These are phyloP conservation scores for Sugiyamaella xylanicola DNA, from an alignment of 1,139 yeast genomes.

Conservation along the genomic window DNA sequence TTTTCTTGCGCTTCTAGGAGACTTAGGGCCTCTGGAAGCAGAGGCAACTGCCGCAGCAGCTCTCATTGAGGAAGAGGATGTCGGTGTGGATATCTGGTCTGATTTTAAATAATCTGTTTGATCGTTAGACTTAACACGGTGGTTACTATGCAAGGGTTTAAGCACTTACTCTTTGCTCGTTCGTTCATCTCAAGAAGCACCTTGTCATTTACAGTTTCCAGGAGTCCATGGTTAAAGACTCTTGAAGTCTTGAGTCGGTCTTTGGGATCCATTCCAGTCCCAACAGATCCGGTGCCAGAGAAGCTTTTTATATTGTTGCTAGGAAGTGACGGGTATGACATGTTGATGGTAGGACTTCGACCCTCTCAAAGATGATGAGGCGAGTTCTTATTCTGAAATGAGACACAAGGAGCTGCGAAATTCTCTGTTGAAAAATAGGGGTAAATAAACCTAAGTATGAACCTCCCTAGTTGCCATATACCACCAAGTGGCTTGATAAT, in stretches of 20 bases:
- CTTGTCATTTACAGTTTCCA: slow-evolving; percentile 42
- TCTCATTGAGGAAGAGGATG: slow-evolving; percentile 12
- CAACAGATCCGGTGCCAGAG: neutral
- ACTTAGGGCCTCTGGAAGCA: slow-evolving; percentile 23
- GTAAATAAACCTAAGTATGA: neutral
- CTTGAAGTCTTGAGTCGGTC: slow-evolving; percentile 29
- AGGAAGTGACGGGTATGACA: slow-evolving; percentile 1
- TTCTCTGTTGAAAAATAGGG: neutral
- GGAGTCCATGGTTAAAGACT: slow-evolving; percentile 37
- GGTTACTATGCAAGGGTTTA: no score
- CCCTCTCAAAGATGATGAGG: no score
- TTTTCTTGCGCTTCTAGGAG: slow-evolving; percentile 24
- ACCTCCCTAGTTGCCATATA: neutral
- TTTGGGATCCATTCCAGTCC: slow-evolving; percentile 1
- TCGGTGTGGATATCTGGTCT: slow-evolving; percentile 2
- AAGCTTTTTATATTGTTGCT: neutral
- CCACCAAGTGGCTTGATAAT: no score
- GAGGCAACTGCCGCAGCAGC: slow-evolving; percentile 28
- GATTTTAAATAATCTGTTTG: slow-evolving; percentile 7
- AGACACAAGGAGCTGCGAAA: no score
- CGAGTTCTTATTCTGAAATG: neutral
- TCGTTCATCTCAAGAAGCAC: slow-evolving; percentile 42
- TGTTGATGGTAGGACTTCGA: neutral
- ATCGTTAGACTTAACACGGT: neutral
- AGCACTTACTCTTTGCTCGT: slow-evolving; percentile 34